These are phyloP conservation scores for Corymbia calophylla DNA, from an alignment of 441 rosid species.

Conservation along the genomic window DNA sequence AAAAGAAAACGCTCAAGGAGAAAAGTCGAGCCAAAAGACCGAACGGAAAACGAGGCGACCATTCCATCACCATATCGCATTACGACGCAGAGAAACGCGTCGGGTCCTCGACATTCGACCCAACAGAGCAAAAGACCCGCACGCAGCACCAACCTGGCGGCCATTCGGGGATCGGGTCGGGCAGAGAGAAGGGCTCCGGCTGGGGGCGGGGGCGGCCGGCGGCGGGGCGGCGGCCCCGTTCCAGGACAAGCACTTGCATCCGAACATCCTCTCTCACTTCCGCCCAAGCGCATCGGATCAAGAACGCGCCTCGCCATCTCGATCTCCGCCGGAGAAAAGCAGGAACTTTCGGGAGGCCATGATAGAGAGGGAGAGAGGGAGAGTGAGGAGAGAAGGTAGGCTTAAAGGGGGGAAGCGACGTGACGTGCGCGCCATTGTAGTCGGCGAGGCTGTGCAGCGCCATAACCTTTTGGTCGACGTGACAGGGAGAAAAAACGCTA, in stretches of 20 bases:
- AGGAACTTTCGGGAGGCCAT: not conserved
- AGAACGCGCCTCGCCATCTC: not conserved
- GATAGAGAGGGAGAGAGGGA: not conserved
- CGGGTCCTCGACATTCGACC: not conserved
- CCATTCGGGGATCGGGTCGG: constrained; percentile 57
- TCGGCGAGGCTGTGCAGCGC: not conserved
- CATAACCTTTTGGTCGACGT: not conserved
- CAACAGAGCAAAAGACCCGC: not conserved
- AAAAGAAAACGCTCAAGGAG: not conserved
- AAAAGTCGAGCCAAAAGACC: not conserved
- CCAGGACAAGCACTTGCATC: constrained; percentile 47
- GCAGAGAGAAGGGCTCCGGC: constrained; percentile 47
- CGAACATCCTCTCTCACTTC: constrained; percentile 17
- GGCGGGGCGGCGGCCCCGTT: constrained; percentile 2
- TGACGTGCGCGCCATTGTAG: not conserved
- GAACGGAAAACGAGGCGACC: not conserved
- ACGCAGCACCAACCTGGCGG: constrained; percentile 39
- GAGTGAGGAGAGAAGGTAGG: rapidly evolving
- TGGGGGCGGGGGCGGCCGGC: constrained; percentile 13
- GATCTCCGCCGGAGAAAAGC: not conserved
- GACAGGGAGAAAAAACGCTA: not conserved
- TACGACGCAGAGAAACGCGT: not conserved
- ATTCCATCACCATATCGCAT: not conserved
- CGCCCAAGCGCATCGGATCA: not conserved
- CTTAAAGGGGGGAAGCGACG: not conserved